phyloP scores from a whole-genome alignment of 139 green algal genomes.

The Coelastrella sp. region DNA sequence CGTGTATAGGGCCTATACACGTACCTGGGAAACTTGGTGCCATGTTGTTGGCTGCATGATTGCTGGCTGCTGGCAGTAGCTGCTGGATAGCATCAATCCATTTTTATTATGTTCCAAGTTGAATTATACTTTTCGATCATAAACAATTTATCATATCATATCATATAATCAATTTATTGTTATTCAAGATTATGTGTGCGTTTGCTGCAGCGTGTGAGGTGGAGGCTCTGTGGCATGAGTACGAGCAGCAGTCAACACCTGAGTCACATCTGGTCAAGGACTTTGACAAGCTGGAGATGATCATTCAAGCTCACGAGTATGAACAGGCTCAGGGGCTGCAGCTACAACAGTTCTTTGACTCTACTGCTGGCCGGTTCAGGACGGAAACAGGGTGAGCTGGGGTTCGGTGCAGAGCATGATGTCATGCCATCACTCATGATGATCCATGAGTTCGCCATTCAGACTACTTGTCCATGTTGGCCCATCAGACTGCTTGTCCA shows the following conservation, averaged over 20 bases:
- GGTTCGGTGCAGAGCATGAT: background rate
- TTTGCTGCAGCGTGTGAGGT: constrained; percentile 73
- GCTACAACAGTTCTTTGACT: constrained; percentile 92
- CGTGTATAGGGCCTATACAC: background rate
- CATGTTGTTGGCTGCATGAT: too few relatives aligned
- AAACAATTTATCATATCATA: too few relatives aligned
- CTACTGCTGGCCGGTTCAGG: constrained; percentile 79
- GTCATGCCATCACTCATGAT: background rate
- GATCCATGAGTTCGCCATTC: background rate
- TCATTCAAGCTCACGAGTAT: constrained; percentile 89
- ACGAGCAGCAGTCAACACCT: constrained; percentile 79
- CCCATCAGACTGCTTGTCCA: too few relatives aligned
- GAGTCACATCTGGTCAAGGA: constrained; percentile 95
- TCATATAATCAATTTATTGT: too few relatives aligned
- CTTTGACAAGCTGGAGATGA: constrained; percentile 96
- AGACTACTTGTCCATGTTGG: background rate
- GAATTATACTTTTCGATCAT: too few relatives aligned
- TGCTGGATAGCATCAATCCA: too few relatives aligned
- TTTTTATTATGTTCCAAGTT: too few relatives aligned
- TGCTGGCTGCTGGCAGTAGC: too few relatives aligned
- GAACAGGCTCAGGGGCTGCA: constrained; percentile 73
- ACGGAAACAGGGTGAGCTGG: constrained; percentile 70
- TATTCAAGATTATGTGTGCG: too few relatives aligned
- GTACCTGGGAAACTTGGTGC: too few relatives aligned
- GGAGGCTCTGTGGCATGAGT: constrained; percentile 89